Base-by-base conservation (phyloP, 2,329 filamentous ascomycete genomes). In the Aspergillus neoniger region DNA sequence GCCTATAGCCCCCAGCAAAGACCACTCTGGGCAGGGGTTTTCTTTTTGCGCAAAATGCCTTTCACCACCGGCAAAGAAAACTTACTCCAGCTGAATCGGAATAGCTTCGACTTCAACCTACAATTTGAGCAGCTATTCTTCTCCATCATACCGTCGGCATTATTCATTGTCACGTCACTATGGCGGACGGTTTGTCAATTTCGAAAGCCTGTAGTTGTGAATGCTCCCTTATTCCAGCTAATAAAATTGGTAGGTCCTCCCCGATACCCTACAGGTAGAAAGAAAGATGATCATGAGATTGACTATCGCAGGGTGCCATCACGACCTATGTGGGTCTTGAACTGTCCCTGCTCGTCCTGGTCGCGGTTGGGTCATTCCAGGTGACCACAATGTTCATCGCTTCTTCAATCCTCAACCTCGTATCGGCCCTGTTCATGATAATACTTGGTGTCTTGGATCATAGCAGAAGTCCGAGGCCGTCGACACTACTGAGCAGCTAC, bases 401-500 rank as follows among this genome's bases (percentile, higher is more conserved):
- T 44, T 67, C 73, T 12, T 68, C 69, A 17, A 61, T 61, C 36
- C 66, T 74, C 23, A 67, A 65, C 43, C 65, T 75, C 17, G 57
- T 73, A 19, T 65, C 69, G 3, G 67, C 71, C 6, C 43, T 62
- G 51, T 50, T 53, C 56, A 62, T 59, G 51, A 38, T 62, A 30
- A 21, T 30, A 3, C 21, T 62, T 6, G 59, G 60, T 15, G 32
- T 58, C 8, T 19, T 63, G n/a, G 78, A 81, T 60, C 79, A 81
- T 59, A 60, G 67, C 25, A 71, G 74, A 25, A 74, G 72, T 3
- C 64, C 74, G 25, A 69, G 75, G 25, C 78, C 80, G 3, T 81
- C 79, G 1, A 70, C 74, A 32, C 60, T 80, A n/a, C 65, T 82
- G 17, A 76, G 73, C 41, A 48, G 72, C 19, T 82, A 79, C 60